Base-by-base conservation (phyloP, 2,329 filamentous ascomycete genomes). In the Remersonia thermophila region DNA sequence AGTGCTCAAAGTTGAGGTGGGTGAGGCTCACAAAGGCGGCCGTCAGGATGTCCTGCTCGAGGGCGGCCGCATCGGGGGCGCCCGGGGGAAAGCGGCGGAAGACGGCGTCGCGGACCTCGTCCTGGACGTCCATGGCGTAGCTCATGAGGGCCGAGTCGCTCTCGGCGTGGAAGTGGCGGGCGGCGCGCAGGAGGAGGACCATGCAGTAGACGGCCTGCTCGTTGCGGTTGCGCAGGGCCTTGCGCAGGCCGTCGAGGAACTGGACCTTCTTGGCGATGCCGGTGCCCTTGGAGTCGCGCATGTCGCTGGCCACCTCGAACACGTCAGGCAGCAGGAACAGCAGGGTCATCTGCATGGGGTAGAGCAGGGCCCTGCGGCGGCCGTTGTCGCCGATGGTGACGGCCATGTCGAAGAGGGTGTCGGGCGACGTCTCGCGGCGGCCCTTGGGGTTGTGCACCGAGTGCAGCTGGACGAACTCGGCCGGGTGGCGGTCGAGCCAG, bases 321-420 rank as follows among this genome's bases (percentile, higher is more conserved):
- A 81, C 72, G 46, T 82, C 77, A 3, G 77, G 77, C 7, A 80
- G 58, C 7, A 82, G 61, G 40, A 81, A 69, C 8, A 81, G 56
- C 4, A 82, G 57, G 10, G 69, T 66, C 2, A 67, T 74, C 51
- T 81, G 77, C 35, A 82, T 61, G 12, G 77, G 75, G 46, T 69
- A 77, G 14, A 80, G 58, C 23, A 72, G 57, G 3, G 63, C 63
- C 45, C 67, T 73, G 32, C 69, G 65, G 43, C 66, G 66, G 27
- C 63, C 65, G 37, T 66, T 71, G 50, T 80, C 76, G 26, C 66
- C 64, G 18, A 77, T 66, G 3, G 71, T 72, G 44, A 74, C 68
- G 4, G 73, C 68, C 72, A 81, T 80, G 47, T 82, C 77, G 50
- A 81, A 80, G 16, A 82, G 60, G 1, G 73, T 79, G 50, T 82